A percentile compares a stretch with the other conserved stretches of the same genome.
Evolutionary conservation across 371 early-diverging fungal genomes (phyloP).

Genomic region (Mortierella sp.): DNA sequence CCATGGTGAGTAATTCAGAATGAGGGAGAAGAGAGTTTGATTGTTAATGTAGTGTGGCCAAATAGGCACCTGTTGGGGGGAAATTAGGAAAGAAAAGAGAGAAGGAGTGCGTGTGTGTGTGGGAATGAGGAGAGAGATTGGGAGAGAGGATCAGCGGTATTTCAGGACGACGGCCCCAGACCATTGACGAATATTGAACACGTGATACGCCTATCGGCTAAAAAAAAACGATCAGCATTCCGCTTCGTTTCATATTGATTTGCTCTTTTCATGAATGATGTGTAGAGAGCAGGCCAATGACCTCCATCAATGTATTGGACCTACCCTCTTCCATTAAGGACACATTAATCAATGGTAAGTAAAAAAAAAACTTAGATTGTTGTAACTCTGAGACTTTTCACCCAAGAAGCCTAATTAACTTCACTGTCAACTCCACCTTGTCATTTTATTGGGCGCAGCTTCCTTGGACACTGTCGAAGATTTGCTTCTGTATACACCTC

Average conservation of each 20-base stretch:
- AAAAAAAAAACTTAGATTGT: too few species aligned
- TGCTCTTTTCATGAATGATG: neutral
- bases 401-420: neutral
- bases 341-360: conserved; percentile 24
- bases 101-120: neutral
- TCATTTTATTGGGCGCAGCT: conserved; percentile 20
- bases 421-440: neutral
- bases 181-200: neutral
- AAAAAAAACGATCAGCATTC: neutral
- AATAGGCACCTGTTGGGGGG: neutral
- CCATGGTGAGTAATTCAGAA: conserved; percentile 24
- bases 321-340: conserved; percentile 36
- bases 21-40: conserved; percentile 1
- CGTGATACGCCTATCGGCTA: neutral
- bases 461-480: conserved; percentile 54
- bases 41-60: neutral
- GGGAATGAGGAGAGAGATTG: neutral
- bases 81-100: neutral
- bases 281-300: conserved; percentile 31
- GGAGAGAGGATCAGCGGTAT: neutral
- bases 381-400: too few species aligned
- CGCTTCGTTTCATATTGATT: neutral
- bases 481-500: conserved; percentile 43
- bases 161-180: neutral
- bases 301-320: conserved; percentile 45